Evolutionary conservation across 2,329 filamentous ascomycete species (phyloP), one percentile per base, ranked within the genome.

Genomic region (Myriosclerotinia curreyana): DNA sequence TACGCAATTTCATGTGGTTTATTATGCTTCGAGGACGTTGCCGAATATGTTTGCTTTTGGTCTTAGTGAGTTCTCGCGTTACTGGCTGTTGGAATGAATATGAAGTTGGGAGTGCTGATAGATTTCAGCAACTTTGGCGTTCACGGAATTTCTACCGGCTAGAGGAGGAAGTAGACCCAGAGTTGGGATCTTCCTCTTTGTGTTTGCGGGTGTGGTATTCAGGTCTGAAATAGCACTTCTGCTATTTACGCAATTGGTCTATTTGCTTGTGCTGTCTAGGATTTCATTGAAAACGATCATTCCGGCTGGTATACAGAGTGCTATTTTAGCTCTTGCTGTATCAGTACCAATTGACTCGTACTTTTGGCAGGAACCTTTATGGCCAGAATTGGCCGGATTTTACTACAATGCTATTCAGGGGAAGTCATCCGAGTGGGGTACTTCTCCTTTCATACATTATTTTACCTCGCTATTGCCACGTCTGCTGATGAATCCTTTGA

Each of bases 21-120:
- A 92, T 77, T 99, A 99, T 79, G 89, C 93, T 17, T 95, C 92
- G 20, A 83, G 95, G 66, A 95, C 92, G 2, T 79, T 99, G 69
- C 95, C 95, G 2, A 99, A 99, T 75, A 96, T 96, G 89, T 96
- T 97, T 77, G 93, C 95, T 25, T 95, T 98, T 78, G 85, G 86
- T 12, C 78, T 97, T 65, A 91, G 89, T 94, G 80, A 77, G 87
- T 81, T 44, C 7, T 40, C 20, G 31, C 22, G 2, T 51, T 15
- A 12, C 54, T 54, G 44, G 9, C 15, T 42, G 51, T n/a, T 28
- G 22, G 42, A 8, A 3, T 15, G 22, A 6, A n/a, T 38, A 14
- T 59, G 40, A 36, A 17, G 34, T 4, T 42, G 2, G 4, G 17
- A 52, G 22, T 60, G 49, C 60, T 70, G 58, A 71, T 25, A 36